phyloP scores from a whole-genome alignment of 768 basidiomycete genomes.

The Leccinum fibrillosum region DNA sequence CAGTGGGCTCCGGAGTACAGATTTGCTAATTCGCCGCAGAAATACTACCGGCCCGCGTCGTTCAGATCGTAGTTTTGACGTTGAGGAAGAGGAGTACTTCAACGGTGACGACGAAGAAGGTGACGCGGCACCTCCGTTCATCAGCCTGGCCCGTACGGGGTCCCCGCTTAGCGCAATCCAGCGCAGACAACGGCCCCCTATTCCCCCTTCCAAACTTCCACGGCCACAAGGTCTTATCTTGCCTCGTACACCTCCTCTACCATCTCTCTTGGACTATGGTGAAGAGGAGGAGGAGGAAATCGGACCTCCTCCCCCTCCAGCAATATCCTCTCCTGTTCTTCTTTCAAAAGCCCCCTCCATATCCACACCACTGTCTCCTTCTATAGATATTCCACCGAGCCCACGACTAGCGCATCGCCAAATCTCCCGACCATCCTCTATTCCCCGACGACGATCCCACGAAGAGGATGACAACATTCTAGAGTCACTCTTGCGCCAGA shows the following conservation, averaged over 20 bases:
- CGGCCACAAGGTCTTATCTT: constrained; percentile 39
- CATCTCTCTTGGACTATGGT: constrained; percentile 71
- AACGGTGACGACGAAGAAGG: constrained; percentile 83
- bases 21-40: constrained; percentile 29
- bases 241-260: constrained; percentile 51
- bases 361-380: constrained; percentile 30
- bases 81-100: constrained; percentile 93
- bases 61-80: constrained; percentile 52
- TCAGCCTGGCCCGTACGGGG: constrained; percentile 27
- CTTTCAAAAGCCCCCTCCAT: constrained; percentile 13
- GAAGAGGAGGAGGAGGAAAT: constrained; percentile 54
- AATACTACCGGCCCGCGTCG: constrained; percentile 37
- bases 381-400: constrained; percentile 35
- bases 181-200: constrained; percentile 53
- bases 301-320: constrained; percentile 16
- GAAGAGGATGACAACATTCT: constrained; percentile 56
- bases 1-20: constrained; percentile 8
- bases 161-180: constrained; percentile 43
- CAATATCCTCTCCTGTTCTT: constrained; percentile 6
- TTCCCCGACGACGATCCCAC: constrained; percentile 41
- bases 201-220: constrained; percentile 45
- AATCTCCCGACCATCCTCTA: constrained; percentile 36
- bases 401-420: constrained; percentile 39
- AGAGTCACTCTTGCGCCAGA: constrained; percentile 48
- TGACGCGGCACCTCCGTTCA: constrained; percentile 36